Percentiles rank a stretch among this genome's conserved stretches.
Evolutionary conservation across 2,329 filamentous ascomycete species (phyloP).

Genomic region (Aspergillus luchuensis): DNA sequence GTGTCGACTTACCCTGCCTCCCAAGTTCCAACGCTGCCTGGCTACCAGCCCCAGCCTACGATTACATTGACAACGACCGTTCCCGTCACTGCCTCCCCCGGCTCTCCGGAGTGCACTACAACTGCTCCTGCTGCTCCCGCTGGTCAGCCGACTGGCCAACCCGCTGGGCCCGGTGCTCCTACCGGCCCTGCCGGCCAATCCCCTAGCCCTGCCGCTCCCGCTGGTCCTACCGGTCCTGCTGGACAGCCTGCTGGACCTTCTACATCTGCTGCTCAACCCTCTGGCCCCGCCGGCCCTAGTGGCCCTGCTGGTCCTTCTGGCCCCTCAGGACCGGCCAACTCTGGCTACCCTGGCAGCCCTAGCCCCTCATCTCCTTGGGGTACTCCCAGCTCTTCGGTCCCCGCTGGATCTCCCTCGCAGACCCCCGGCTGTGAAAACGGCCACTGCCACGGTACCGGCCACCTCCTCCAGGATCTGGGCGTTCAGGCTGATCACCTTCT

Average conservation of each 20-base stretch:
- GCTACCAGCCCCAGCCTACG: neutral
- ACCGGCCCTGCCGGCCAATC: neutral
- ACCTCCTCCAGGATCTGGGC: slow-evolving; percentile 35
- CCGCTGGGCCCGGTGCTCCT: neutral
- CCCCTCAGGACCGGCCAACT: neutral
- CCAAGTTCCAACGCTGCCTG: neutral
- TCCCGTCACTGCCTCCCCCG: neutral
- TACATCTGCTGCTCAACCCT: neutral
- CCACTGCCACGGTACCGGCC: slow-evolving; percentile 27
- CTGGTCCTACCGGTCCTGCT: neutral
- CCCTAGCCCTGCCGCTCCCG: neutral
- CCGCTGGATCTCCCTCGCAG: slow-evolving; percentile 1
- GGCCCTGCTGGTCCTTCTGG: neutral
- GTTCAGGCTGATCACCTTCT: slow-evolving; percentile 35
- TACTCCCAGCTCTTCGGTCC: neutral
- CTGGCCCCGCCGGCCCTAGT: neutral
- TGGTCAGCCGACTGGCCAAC: too few relatives aligned
- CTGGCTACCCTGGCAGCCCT: neutral
- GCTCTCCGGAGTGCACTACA: too few relatives aligned
- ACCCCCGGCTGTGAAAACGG: slow-evolving; percentile 14
- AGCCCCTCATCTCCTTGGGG: neutral
- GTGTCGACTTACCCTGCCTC: neutral
- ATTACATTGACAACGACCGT: neutral
- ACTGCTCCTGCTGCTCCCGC: too few relatives aligned
- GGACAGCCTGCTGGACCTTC: neutral